Percentiles rank a stretch among this genome's conserved stretches.
Evolutionary conservation across 164 flowering plant genomes (phyloP).

Genomic region (Vitis cinerea): DNA sequence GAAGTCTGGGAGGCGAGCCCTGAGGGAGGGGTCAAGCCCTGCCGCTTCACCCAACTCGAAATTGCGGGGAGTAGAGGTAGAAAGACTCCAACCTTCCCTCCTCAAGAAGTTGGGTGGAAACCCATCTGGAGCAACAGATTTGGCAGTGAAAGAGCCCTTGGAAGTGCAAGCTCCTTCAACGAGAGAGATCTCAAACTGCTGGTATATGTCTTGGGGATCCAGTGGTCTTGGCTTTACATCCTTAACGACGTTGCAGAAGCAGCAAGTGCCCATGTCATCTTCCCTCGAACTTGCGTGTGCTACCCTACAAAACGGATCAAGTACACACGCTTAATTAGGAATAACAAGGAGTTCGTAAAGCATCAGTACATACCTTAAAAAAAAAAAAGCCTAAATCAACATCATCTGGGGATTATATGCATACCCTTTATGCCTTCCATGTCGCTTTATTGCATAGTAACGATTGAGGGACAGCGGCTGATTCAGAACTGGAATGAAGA

Average conservation of each 20-base stretch:
- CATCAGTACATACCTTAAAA: background rate
- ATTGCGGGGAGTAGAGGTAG: background rate
- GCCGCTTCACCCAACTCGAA: constrained; percentile 14
- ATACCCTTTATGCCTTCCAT: constrained; percentile 39
- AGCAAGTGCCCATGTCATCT: constrained; percentile 22
- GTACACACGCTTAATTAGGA: no score
- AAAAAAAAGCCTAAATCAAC: no score
- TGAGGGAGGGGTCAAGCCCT: constrained; percentile 23
- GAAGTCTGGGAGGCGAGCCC: constrained; percentile 22
- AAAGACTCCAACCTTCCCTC: constrained; percentile 15
- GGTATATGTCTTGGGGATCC: constrained; percentile 27
- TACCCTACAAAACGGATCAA: constrained; percentile 16
- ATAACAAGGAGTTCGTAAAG: background rate
- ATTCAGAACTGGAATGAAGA: constrained; percentile 38
- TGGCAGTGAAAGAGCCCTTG: constrained; percentile 18
- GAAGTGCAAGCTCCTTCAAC: constrained; percentile 1
- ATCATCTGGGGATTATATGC: background rate
- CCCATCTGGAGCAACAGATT: constrained; percentile 25
- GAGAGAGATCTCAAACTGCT: constrained; percentile 25
- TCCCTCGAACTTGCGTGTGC: constrained; percentile 27
- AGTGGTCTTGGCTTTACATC: constrained; percentile 27
- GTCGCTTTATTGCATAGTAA: constrained; percentile 31
- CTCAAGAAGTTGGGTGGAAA: constrained; percentile 29
- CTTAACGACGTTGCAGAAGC: constrained; percentile 14
- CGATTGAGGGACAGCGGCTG: constrained; percentile 36